Evolutionary conservation across 148 eudicot genomes (phyloP).

Genomic region (Rhododendron molle): DNA sequence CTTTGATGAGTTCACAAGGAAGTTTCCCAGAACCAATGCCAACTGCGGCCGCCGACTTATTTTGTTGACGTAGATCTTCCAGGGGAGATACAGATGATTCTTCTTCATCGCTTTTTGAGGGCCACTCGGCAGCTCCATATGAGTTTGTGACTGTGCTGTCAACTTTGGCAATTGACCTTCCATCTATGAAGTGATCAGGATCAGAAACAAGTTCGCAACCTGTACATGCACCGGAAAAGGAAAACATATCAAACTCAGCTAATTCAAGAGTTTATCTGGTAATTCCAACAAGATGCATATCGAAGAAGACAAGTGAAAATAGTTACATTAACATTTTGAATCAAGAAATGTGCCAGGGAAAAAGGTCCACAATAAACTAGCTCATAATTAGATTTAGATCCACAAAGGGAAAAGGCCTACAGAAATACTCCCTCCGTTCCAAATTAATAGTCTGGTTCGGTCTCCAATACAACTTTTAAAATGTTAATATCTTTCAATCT

Average conservation of each 20-base stretch:
- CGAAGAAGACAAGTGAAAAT: not conserved
- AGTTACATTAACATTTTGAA: not conserved
- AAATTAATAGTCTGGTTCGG: too few species aligned
- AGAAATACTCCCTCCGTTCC: too few species aligned
- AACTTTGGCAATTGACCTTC: conserved; percentile 13
- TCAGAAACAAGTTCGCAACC: conserved; percentile 1
- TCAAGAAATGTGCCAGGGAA: not conserved
- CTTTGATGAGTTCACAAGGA: conserved; percentile 22
- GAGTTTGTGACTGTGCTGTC: conserved; percentile 9
- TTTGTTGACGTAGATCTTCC: conserved; percentile 14
- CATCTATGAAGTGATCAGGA: conserved; percentile 10
- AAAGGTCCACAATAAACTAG: not conserved
- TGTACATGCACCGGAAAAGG: not conserved
- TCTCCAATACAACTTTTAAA: too few species aligned
- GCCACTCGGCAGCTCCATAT: conserved; percentile 12
- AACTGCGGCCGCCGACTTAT: conserved; percentile 18
- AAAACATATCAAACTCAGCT: conserved; percentile 1
- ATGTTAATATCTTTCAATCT: too few species aligned
- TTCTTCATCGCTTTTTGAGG: not conserved
- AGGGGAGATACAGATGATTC: conserved; percentile 5
- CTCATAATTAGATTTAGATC: not conserved
- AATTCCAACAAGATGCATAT: conserved; percentile 1
- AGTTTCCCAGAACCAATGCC: conserved; percentile 25
- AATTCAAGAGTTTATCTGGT: not conserved
- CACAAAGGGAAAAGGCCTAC: not conserved